Base-by-base conservation (phyloP, 2,329 filamentous ascomycete species). In the Bisporella sp. region DNA sequence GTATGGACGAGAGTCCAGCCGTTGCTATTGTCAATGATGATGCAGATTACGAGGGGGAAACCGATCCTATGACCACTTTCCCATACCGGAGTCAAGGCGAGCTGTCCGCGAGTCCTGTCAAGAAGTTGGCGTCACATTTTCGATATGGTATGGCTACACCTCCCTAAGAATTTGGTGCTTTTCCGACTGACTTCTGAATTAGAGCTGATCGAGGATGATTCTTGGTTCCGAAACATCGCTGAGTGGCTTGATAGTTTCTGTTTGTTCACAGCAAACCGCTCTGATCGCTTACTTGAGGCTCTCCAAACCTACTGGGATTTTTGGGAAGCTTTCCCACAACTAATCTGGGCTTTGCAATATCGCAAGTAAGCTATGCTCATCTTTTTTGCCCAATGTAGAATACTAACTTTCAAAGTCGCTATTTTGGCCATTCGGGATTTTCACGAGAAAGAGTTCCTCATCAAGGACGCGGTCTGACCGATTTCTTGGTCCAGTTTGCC, bases 231-330 rank as follows among this genome's bases (percentile, higher is more conserved):
- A 13, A 66, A 66, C 46, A 51, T 84, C 11, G 66, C 70, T 13
- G 63, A 65, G 5, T 84, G 79, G 78, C 69, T 82, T 29, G 68
- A 72, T 6, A 64, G 62, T 12, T 80, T 74, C 60, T 56, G 82
- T 28, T 55, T 54, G 28, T 75, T 70, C 56, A 68, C 70, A 35
- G 62, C 59, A 33, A 57, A 59, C 33, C 57, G 61, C 13, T 59
- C 64, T 29, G 61, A 66, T 8, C 58, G 60, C 3, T 67, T 73
- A 5, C 61, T 71, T n/a, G 66, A 73, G 30, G 72, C 73, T 2
- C 75, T 71, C 49, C 64, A 63, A 12, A 66, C 68, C 32, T 67
- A 81, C 51, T 68, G 62, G 33, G 59, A 67, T 4, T 76, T 84
- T 55, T 84, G 80, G 80, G 56, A 63, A 32, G 54, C 62, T 3